Conservation (phyloP, 208 protist species). For the Leishmania aethiopica region DNA sequence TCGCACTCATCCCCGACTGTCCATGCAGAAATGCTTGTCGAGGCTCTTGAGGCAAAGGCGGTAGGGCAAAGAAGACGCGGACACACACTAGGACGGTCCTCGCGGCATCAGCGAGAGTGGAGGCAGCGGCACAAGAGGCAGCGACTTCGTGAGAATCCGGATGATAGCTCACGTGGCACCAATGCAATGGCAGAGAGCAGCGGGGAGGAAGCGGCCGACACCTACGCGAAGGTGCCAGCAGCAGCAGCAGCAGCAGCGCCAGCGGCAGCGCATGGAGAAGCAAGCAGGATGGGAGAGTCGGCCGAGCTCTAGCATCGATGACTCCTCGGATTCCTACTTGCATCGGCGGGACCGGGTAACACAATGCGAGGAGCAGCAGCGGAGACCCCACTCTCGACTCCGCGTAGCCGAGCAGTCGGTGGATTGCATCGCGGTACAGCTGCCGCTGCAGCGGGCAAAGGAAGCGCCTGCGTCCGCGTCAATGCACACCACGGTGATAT, state of each 20-base stretch:
- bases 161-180: not conserved
- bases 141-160: not conserved
- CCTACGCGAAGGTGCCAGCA: constrained; percentile 16
- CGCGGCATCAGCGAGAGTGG: not conserved
- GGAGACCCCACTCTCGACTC: not conserved
- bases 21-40: not conserved
- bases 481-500: not conserved
- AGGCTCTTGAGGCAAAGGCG: not conserved
- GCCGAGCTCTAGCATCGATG: not conserved
- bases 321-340: not conserved
- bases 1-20: not conserved
- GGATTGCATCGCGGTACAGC: constrained; percentile 29
- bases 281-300: not conserved
- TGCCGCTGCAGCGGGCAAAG: constrained; percentile 15
- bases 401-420: constrained; percentile 10
- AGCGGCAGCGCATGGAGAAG: not conserved
- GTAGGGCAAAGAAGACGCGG: not conserved
- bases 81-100: not conserved
- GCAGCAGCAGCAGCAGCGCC: constrained; percentile 1
- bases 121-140: constrained; percentile 1
- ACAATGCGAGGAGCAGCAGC: constrained; percentile 1
- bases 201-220: constrained; percentile 11
- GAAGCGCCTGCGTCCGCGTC: not conserved
- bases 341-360: not conserved
- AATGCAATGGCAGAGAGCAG: not conserved